A percentile compares a stretch with the other conserved stretches of the same genome.
These are phyloP conservation scores for Immersiella caudata DNA, from an alignment of 495 filamentous ascomycete species.

Conservation along the genomic window DNA sequence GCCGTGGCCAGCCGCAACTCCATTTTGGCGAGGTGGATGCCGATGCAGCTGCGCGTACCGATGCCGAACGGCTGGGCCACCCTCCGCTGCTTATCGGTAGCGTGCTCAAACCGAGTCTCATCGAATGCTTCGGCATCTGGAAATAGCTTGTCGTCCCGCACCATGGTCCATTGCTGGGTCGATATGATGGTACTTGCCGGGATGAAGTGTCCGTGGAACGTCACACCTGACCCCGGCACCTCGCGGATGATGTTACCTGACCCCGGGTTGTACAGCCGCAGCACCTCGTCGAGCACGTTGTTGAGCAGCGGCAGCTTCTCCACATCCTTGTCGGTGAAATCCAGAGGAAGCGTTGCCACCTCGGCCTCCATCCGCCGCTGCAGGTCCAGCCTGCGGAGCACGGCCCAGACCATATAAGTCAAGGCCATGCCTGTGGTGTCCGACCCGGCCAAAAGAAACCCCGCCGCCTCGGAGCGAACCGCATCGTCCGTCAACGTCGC, in stretches of 20 bases:
- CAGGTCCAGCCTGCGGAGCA: slow-evolving; percentile 38
- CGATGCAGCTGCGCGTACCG: slow-evolving; percentile 43
- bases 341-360: slow-evolving; percentile 37
- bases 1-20: slow-evolving; percentile 40
- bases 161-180: slow-evolving; percentile 46
- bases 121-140: slow-evolving; percentile 36
- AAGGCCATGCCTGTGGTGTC: slow-evolving; percentile 54
- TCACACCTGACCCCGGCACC: slow-evolving; percentile 29
- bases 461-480: slow-evolving; percentile 44
- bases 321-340: slow-evolving; percentile 43
- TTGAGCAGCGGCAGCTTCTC: slow-evolving; percentile 54
- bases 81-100: slow-evolving; percentile 55
- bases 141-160: slow-evolving; percentile 40
- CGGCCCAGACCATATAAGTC: slow-evolving; percentile 47
- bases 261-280: slow-evolving; percentile 58
- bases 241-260: slow-evolving; percentile 48
- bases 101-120: slow-evolving; percentile 38
- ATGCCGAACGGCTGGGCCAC: slow-evolving; percentile 57
- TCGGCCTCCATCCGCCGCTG: slow-evolving; percentile 47
- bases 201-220: slow-evolving; percentile 33
- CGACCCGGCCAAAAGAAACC: slow-evolving; percentile 54
- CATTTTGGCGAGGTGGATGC: slow-evolving; percentile 38
- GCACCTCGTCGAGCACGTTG: slow-evolving; percentile 57
- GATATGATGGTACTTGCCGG: slow-evolving; percentile 38
- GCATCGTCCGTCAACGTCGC: slow-evolving; percentile 40